Evolutionary conservation across 768 basidiomycete genomes (phyloP).

Genomic region (Glaciozyma antarctica): DNA sequence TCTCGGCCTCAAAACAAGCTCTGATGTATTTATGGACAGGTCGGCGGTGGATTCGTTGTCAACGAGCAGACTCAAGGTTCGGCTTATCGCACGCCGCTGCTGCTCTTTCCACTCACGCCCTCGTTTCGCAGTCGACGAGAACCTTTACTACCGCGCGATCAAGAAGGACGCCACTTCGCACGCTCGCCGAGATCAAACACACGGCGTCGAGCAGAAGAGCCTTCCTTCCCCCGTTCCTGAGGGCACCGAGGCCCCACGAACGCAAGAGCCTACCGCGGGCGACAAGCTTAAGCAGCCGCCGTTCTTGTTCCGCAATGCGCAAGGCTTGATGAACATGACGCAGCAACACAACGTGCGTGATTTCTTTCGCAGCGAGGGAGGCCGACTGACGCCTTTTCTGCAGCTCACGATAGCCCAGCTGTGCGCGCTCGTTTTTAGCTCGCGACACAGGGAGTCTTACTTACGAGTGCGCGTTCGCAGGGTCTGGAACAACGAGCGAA

Average conservation of each 20-base stretch:
- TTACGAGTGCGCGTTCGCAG: constrained; percentile 34
- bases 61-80: constrained; percentile 84
- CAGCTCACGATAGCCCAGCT: constrained; percentile 86
- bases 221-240: neutral
- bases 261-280: neutral
- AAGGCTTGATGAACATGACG: constrained; percentile 34
- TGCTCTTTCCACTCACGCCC: too few species aligned
- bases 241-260: neutral
- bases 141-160: constrained; percentile 86
- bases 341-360: constrained; percentile 34
- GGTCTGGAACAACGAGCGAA: constrained; percentile 74
- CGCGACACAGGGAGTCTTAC: too few species aligned
- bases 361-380: neutral
- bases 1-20: neutral
- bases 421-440: constrained; percentile 5
- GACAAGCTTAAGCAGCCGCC: constrained; percentile 12
- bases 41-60: constrained; percentile 89
- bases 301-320: constrained; percentile 37
- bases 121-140: constrained; percentile 47
- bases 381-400: neutral
- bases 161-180: constrained; percentile 71
- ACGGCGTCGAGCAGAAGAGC: constrained; percentile 20
- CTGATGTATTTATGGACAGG: constrained; percentile 42
- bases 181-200: constrained; percentile 48
- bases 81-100: neutral